These are phyloP conservation scores for Hypomyces rosellus DNA, from an alignment of 2,329 filamentous ascomycete genomes.

Conservation along the genomic window DNA sequence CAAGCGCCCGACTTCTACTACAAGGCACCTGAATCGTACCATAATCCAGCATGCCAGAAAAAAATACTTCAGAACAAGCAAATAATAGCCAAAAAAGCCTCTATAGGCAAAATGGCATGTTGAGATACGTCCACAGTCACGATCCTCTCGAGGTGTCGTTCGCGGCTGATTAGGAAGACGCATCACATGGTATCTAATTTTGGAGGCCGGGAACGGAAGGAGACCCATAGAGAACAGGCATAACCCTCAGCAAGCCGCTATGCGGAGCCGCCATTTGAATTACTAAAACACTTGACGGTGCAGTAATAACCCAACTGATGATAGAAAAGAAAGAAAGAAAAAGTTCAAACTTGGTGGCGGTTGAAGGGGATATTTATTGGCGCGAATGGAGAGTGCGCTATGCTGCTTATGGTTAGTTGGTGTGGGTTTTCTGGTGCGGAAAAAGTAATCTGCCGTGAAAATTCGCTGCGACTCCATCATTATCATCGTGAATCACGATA, in stretches of 20 bases:
- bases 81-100: too few species aligned
- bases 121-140: conserved; percentile 41
- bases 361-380: conserved; percentile 13
- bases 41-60: too few species aligned
- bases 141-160: conserved; percentile 32
- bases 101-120: conserved; percentile 1
- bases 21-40: too few species aligned
- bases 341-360: conserved; percentile 10
- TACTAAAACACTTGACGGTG: conserved; percentile 47
- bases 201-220: conserved; percentile 51
- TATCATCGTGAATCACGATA: too few species aligned
- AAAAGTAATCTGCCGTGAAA: too few species aligned
- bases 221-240: conserved; percentile 40
- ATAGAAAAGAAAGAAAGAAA: conserved; percentile 31
- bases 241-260: conserved; percentile 51
- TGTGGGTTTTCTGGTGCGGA: background rate
- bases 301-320: conserved; percentile 42
- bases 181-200: conserved; percentile 36
- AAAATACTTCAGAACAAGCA: too few species aligned
- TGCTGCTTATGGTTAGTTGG: background rate
- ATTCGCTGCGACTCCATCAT: too few species aligned
- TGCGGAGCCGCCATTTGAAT: conserved; percentile 44
- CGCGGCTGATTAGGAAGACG: conserved; percentile 42
- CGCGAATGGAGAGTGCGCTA: background rate
- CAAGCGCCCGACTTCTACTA: too few species aligned